Conservation (phyloP, 306 rosid species). For the Malus domestica region ASM211411v1 NC_041794.1:24353001-24353500, state of each 20-base stretch:
- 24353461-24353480: no score
- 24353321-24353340: not conserved
- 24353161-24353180: not conserved
- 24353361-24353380: slow-evolving; percentile 6
- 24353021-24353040: not conserved
- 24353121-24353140: not conserved
- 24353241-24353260: not conserved
- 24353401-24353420: slow-evolving; percentile 14
- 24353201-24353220: not conserved
- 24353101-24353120: not conserved
- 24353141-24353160: not conserved
- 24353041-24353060: not conserved
- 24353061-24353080: not conserved
- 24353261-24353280: not conserved
- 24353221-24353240: not conserved
- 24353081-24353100: not conserved
- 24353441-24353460: no score
- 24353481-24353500: no score
- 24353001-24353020: not conserved
- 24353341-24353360: not conserved
- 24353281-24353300: not conserved
- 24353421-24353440: not conserved
- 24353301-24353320: not conserved
- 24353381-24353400: slow-evolving; percentile 19
- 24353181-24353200: not conserved